Evolutionary conservation across 352 stramenopile genomes (phyloP), one percentile per base, ranked within the genome.

Genomic region (Phytophthora nicotianae): DNA sequence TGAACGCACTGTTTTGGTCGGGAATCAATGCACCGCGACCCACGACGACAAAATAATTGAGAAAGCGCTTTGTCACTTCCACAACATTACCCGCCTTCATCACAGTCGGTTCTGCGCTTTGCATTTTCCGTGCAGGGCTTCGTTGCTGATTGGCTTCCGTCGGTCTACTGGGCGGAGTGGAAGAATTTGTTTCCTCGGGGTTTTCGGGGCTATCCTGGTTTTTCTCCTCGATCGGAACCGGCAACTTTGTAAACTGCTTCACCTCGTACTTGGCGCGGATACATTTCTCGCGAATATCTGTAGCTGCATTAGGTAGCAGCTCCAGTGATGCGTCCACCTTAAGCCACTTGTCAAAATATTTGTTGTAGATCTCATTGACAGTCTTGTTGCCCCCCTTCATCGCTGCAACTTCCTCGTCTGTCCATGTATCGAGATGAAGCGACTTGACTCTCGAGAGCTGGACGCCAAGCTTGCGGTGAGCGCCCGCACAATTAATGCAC

Each of bases 401-500:
- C 1, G 77, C 68, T 24, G 59, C 42, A 5, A 92, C 65, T 56
- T 95, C 86, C 4, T 93, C 80, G 17, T 92, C 81, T 4, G 62
- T 78, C 86, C 84, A 95, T 20, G 76, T 68, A 62, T 95, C 84
- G 50, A 95, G 65, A 51, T 93, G 79, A 21, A 94, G 67, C 11
- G 81, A 95, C 50, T 95, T 94, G 45, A 95, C 64, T 17, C 83
- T 77, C 2, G 93, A 98, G 17, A 98, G 78, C 72, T 99, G 95
- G 20, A 98, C 93, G 29, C 97, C 97, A 21, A 99, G 83, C 52
- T 90, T 97, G 43, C 97, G 87, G 64, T 99, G 96, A 7, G 97
- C 90, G 13, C 95, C 96, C 38, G 90, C 94, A 62, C 97, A 99
- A 67, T 98, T 77, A 70, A 98, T 98, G 60, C 97, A 99, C 29